Evolutionary conservation across 345 rosid genomes (phyloP).

Genomic region (Eucalyptus curtisii): DNA sequence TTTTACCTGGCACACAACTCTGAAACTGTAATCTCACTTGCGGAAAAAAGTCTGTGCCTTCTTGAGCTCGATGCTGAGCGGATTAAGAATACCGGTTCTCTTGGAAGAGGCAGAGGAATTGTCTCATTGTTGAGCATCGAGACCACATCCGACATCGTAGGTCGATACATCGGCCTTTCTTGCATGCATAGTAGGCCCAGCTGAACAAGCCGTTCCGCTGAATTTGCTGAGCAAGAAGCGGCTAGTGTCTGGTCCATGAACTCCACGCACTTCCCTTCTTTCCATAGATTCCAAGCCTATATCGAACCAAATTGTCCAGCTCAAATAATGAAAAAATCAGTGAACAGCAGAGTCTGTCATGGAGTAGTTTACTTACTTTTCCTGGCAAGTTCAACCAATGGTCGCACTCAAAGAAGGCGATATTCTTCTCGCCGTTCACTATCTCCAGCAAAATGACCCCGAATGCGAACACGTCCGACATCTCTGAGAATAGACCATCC

Average conservation of each 20-base stretch:
- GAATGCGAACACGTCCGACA: background rate
- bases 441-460: background rate
- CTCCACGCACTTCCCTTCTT: background rate
- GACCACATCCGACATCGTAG: background rate
- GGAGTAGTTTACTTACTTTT: background rate
- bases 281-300: conserved; percentile 1
- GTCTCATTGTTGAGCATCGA: background rate
- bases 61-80: background rate
- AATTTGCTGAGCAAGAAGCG: background rate
- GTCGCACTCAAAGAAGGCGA: background rate
- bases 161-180: background rate
- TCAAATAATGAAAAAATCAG: background rate
- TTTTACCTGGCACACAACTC: background rate
- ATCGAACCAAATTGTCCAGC: background rate
- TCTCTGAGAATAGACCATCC: background rate
- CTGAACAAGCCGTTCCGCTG: background rate
- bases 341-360: background rate
- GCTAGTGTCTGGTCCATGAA: background rate
- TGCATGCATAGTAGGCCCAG: background rate
- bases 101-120: background rate
- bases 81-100: background rate
- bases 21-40: background rate
- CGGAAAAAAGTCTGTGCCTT: background rate
- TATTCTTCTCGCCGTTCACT: background rate
- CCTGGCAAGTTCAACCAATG: background rate